Percentiles rank a stretch among this genome's conserved stretches.
phyloP scores from a whole-genome alignment of 1,284 basidiomycete species.

The Ustanciosporium gigantosporum region DNA sequence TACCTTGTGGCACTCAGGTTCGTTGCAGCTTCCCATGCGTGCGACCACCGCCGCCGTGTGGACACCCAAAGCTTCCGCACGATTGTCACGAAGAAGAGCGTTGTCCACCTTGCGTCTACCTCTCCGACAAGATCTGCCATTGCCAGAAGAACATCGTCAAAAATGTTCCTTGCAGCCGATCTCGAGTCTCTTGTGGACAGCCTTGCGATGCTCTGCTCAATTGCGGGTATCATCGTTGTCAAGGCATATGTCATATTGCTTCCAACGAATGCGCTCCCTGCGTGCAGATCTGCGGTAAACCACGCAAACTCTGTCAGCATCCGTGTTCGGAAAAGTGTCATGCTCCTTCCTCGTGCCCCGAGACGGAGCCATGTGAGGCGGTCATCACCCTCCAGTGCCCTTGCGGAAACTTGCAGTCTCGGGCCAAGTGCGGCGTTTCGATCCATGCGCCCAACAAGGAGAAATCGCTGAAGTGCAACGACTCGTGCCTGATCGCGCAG shows the following conservation, averaged over 20 bases:
- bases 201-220: conserved; percentile 47
- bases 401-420: conserved; percentile 54
- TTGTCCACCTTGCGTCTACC: conserved; percentile 58
- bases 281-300: conserved; percentile 52
- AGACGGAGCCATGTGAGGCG: conserved; percentile 50
- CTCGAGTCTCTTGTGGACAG: conserved; percentile 49
- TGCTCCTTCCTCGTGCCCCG: conserved; percentile 53
- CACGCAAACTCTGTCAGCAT: conserved; percentile 51
- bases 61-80: conserved; percentile 57
- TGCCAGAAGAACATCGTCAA: conserved; percentile 54
- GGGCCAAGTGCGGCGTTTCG: conserved; percentile 44
- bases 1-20: conserved; percentile 55
- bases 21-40: conserved; percentile 56
- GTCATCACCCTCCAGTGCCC: conserved; percentile 51
- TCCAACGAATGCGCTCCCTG: conserved; percentile 51
- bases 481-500: conserved; percentile 54
- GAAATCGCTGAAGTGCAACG: conserved; percentile 53
- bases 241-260: conserved; percentile 49
- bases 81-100: conserved; percentile 54
- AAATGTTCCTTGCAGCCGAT: conserved; percentile 56
- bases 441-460: conserved; percentile 37
- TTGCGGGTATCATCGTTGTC: conserved; percentile 56
- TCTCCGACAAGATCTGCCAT: conserved; percentile 52
- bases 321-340: conserved; percentile 54
- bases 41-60: conserved; percentile 50